Conservation (phyloP, 2,329 filamentous ascomycete genomes). For the Trichoderma arundinaceum region DNA sequence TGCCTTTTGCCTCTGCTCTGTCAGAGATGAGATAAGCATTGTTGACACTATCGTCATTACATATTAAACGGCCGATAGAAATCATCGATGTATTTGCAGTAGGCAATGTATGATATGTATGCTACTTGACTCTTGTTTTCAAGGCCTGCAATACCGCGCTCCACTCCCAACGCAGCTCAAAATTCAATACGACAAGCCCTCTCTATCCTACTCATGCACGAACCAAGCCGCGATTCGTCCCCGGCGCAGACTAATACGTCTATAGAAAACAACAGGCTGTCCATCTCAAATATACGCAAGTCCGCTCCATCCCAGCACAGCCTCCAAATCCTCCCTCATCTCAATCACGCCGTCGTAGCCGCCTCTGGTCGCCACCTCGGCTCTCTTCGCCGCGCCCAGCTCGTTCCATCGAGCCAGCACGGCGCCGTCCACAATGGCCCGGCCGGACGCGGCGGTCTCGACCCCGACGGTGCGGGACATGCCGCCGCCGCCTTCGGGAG, state of each 20-base stretch:
- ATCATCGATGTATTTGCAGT: neutral
- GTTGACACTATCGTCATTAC: neutral
- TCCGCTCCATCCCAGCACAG: slow-evolving; percentile 66
- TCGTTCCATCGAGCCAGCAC: slow-evolving; percentile 77
- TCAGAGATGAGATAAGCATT: neutral
- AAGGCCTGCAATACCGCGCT: neutral
- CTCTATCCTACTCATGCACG: neutral
- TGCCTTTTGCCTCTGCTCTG: too few relatives aligned
- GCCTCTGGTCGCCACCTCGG: slow-evolving; percentile 75
- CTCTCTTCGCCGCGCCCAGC: slow-evolving; percentile 70
- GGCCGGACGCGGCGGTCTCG: slow-evolving; percentile 60
- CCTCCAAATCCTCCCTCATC: slow-evolving; percentile 72
- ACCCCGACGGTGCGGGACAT: slow-evolving; percentile 55
- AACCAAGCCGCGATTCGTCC: neutral
- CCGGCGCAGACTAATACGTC: neutral
- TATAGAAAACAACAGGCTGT: neutral
- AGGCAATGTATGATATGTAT: neutral
- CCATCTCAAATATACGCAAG: slow-evolving; percentile 58
- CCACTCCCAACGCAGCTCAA: too few relatives aligned
- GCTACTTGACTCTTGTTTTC: neutral
- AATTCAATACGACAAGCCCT: too few relatives aligned
- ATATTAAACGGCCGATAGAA: neutral
- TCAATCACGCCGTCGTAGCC: slow-evolving; percentile 70
- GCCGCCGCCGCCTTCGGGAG: slow-evolving; percentile 55
- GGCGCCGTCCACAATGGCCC: slow-evolving; percentile 79